Percentiles rank a stretch among this genome's conserved stretches.
These are phyloP conservation scores for Hypomontagnella monticulosa DNA, from an alignment of 495 filamentous ascomycete genomes.

Conservation along the genomic window DNA sequence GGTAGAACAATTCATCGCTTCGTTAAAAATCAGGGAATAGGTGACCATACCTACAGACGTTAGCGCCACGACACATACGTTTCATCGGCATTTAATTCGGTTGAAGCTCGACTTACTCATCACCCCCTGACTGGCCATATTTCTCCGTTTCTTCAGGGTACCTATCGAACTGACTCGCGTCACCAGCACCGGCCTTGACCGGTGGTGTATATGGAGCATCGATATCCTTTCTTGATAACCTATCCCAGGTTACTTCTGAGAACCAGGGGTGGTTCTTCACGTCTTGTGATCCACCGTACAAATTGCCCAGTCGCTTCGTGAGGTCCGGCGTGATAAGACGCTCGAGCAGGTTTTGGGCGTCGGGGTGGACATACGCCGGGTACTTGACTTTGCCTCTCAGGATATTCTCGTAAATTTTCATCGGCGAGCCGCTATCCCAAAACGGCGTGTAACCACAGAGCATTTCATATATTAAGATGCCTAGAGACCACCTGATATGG, in stretches of 20 bases:
- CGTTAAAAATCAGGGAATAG: constrained; percentile 77
- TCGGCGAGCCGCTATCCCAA: constrained; percentile 95
- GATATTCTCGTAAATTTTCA: constrained; percentile 99
- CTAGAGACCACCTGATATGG: constrained; percentile 87
- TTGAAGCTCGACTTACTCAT: constrained; percentile 75
- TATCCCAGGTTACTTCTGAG: constrained; percentile 96
- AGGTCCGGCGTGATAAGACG: constrained; percentile 93
- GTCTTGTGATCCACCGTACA: constrained; percentile 90
- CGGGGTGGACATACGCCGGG: constrained; percentile 91
- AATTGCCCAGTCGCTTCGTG: constrained; percentile 92
- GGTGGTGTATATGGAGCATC: constrained; percentile 99
- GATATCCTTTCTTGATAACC: constrained; percentile 92
- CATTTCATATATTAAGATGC: constrained; percentile 99
- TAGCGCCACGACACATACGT: constrained; percentile 16
- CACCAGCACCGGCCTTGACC: constrained; percentile 88
- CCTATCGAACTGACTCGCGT: constrained; percentile 96
- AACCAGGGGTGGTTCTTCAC: constrained; percentile 98
- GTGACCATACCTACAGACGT: constrained; percentile 67
- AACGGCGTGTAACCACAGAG: constrained; percentile 98
- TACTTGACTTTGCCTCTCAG: constrained; percentile 93
- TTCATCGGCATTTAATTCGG: constrained; percentile 21
- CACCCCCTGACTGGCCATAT: constrained; percentile 79
- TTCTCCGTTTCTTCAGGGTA: constrained; percentile 96
- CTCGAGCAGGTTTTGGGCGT: constrained; percentile 90
- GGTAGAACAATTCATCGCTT: constrained; percentile 3